Evolutionary conservation across 2,329 filamentous ascomycete genomes (phyloP).

Genomic region (Ophiognomonia clavigignenti-juglandacearum): DNA sequence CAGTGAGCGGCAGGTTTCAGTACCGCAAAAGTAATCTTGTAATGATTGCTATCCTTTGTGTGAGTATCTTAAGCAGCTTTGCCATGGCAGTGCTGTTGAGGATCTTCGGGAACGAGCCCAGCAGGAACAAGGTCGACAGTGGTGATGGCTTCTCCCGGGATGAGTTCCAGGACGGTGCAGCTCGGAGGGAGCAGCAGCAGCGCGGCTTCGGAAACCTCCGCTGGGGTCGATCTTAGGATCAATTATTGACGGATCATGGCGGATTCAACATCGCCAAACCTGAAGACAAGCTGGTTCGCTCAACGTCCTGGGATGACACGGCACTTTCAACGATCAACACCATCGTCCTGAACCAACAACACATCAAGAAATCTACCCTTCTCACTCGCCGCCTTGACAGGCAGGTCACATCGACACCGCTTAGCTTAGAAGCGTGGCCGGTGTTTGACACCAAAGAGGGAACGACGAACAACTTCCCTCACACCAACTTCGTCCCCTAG

Average conservation of each 20-base stretch:
- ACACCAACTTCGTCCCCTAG: too few species aligned
- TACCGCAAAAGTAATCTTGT: constrained; percentile 80
- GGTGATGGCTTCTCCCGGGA: constrained; percentile 31
- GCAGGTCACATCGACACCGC: neutral
- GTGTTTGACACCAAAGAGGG: constrained; percentile 1
- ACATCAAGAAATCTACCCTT: too few species aligned
- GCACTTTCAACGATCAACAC: neutral
- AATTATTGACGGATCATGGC: too few species aligned
- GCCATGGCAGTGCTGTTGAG: constrained; percentile 64
- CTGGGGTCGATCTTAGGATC: constrained; percentile 17
- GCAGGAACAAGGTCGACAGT: constrained; percentile 38
- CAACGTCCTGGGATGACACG: constrained; percentile 5
- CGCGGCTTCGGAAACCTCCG: constrained; percentile 48
- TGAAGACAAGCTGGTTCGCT: constrained; percentile 11
- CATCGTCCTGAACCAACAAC: too few species aligned
- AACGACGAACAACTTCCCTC: neutral
- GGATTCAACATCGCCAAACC: too few species aligned
- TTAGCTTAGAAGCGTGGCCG: neutral
- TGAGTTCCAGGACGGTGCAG: constrained; percentile 55
- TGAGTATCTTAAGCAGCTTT: constrained; percentile 70
- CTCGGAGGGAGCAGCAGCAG: constrained; percentile 51
- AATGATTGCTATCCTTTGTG: constrained; percentile 79
- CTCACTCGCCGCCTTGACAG: too few species aligned
- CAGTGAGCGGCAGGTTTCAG: constrained; percentile 59
- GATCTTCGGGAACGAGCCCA: constrained; percentile 49